A percentile compares a stretch with the other conserved stretches of the same genome.
phyloP scores from a whole-genome alignment of 768 basidiomycete genomes.

The Kwoniella sp. region DNA sequence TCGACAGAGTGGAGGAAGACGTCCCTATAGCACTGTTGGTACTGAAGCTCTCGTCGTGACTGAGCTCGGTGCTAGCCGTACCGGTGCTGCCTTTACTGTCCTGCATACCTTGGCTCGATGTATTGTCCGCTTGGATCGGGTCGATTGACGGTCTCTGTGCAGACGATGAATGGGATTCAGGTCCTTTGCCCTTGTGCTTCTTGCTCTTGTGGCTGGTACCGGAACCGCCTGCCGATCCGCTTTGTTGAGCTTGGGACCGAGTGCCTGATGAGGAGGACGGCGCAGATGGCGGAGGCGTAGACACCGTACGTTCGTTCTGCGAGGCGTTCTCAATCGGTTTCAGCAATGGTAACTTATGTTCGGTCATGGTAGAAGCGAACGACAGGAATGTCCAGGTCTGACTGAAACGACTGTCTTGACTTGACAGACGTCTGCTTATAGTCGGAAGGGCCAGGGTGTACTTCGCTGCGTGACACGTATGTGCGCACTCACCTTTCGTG shows the following conservation, averaged over 20 bases:
- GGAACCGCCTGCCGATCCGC: background rate
- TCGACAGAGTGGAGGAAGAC: background rate
- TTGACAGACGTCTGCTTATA: background rate
- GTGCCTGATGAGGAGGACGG: background rate
- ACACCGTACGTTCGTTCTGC: constrained; percentile 23
- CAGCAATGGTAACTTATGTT: too few species aligned
- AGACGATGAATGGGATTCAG: background rate
- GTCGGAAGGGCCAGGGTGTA: background rate
- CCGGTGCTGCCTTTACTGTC: background rate
- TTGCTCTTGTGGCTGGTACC: background rate
- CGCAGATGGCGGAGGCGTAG: constrained; percentile 11
- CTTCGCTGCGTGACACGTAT: too few species aligned
- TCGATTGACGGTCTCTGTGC: background rate
- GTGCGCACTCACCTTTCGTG: constrained; percentile 48
- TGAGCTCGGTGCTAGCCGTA: background rate
- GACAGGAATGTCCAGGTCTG: background rate
- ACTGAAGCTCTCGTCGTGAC: constrained; percentile 73
- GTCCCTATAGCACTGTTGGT: constrained; percentile 57
- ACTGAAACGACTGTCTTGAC: background rate
- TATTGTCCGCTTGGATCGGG: background rate
- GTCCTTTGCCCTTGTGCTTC: background rate
- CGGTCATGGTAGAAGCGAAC: background rate
- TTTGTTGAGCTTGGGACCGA: background rate
- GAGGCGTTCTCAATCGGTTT: too few species aligned
- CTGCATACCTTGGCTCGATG: background rate